Evolutionary conservation across 176 grass and related monocot species (phyloP).

Genomic region (Hsuehochloa calcarea): DNA sequence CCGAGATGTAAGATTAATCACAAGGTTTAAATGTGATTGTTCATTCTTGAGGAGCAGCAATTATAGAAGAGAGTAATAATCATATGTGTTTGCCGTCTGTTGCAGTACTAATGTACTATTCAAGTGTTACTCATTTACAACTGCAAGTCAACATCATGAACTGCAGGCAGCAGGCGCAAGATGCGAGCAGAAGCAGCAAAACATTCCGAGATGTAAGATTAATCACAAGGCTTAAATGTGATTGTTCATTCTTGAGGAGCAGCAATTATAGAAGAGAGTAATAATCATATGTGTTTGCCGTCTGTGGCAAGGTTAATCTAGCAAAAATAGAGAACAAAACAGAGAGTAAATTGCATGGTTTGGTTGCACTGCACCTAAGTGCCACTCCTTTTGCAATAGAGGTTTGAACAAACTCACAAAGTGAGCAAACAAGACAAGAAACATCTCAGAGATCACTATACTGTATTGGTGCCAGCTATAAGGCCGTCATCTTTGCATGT

Average conservation of each 20-base stretch:
- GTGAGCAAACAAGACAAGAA: neutral
- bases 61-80: neutral
- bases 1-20: neutral
- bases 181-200: neutral
- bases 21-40: neutral
- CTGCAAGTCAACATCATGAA: slow-evolving; percentile 25
- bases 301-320: slow-evolving; percentile 14
- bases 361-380: neutral
- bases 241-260: neutral
- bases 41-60: neutral
- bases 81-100: neutral
- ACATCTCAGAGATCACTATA: neutral
- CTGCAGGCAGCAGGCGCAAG: neutral
- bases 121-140: neutral
- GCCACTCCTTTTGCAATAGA: neutral
- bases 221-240: neutral
- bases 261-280: neutral
- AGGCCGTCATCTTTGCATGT: neutral
- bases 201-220: neutral
- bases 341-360: neutral
- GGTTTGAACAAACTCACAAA: neutral
- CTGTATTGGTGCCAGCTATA: neutral
- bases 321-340: neutral
- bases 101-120: neutral
- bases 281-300: too few relatives aligned